Conservation (phyloP, 352 stramenopile species). For the Blastocystis sp. region DNA sequence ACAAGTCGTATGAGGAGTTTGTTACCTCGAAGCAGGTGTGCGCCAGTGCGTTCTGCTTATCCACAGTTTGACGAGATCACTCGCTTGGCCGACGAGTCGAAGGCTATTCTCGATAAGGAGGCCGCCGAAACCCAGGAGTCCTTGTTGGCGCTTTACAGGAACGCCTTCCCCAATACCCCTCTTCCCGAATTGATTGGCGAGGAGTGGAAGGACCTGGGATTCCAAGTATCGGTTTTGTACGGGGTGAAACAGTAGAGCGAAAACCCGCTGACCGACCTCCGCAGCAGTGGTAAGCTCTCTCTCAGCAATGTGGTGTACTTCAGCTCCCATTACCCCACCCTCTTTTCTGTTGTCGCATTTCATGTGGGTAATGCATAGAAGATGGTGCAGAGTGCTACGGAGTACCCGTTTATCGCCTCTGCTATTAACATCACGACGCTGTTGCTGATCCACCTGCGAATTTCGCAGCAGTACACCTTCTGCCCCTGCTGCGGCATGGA, state of each 20-base stretch:
- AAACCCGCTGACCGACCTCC: conserved; percentile 41
- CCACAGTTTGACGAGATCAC: conserved; percentile 10
- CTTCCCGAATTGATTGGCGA: conserved; percentile 10
- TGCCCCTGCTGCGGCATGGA: conserved; percentile 49
- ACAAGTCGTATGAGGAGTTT: conserved; percentile 54
- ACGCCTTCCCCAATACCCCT: conserved; percentile 2
- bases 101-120: conserved; percentile 1
- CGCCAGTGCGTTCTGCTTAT: background rate
- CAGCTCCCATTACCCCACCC: conserved; percentile 22
- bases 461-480: conserved; percentile 43
- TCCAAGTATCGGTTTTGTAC: conserved; percentile 26
- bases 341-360: background rate
- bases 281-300: conserved; percentile 40
- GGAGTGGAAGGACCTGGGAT: conserved; percentile 52
- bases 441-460: conserved; percentile 43
- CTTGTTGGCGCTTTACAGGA: conserved; percentile 35
- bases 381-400: conserved; percentile 12
- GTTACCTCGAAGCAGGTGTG: conserved; percentile 8
- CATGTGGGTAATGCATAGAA: conserved; percentile 21
- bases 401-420: conserved; percentile 58
- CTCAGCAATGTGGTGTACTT: conserved; percentile 49
- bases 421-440: conserved; percentile 53
- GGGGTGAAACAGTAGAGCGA: background rate
- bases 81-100: background rate
- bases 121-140: background rate